Conservation (phyloP, 1,139 yeast genomes). For the Debaryomycetaceae sp. region DNA sequence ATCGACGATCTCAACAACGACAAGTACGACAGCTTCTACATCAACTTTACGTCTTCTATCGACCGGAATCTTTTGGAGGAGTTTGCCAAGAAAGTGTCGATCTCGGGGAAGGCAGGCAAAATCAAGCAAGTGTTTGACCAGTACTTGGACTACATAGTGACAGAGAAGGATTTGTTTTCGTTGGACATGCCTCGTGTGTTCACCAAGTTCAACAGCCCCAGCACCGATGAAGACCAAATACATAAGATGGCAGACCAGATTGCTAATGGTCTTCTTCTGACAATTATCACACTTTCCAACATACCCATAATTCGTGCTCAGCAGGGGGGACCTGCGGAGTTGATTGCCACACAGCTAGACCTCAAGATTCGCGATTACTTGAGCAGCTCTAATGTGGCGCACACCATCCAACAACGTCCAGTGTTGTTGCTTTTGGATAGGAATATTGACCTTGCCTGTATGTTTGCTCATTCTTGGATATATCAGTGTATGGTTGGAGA, state of each 20-base stretch:
- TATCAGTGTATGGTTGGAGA: slow-evolving; percentile 96
- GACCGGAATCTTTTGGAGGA: slow-evolving; percentile 79
- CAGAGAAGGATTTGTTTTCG: slow-evolving; percentile 88
- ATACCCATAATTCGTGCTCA: slow-evolving; percentile 91
- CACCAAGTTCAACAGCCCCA: slow-evolving; percentile 64
- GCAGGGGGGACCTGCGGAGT: slow-evolving; percentile 91
- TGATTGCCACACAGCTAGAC: slow-evolving; percentile 85
- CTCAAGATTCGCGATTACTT: slow-evolving; percentile 79
- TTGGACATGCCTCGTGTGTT: slow-evolving; percentile 68
- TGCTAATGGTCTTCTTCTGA: slow-evolving; percentile 76
- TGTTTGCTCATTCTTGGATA: slow-evolving; percentile 97
- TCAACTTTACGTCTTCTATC: slow-evolving; percentile 82
- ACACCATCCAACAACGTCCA: slow-evolving; percentile 49
- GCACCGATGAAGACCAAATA: slow-evolving; percentile 71
- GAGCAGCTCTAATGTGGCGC: slow-evolving; percentile 54
- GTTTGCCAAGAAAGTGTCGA: slow-evolving; percentile 78
- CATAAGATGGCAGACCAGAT: slow-evolving; percentile 64
- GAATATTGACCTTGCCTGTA: slow-evolving; percentile 82
- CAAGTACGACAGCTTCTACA: slow-evolving; percentile 72
- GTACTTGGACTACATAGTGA: slow-evolving; percentile 83
- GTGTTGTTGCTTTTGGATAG: slow-evolving; percentile 84
- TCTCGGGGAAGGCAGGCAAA: slow-evolving; percentile 62
- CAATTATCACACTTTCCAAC: slow-evolving; percentile 70
- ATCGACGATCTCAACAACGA: slow-evolving; percentile 70
- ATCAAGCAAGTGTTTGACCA: slow-evolving; percentile 92